Conservation (phyloP, 78 protist genomes). For the Isochrysis galbana region DNA sequence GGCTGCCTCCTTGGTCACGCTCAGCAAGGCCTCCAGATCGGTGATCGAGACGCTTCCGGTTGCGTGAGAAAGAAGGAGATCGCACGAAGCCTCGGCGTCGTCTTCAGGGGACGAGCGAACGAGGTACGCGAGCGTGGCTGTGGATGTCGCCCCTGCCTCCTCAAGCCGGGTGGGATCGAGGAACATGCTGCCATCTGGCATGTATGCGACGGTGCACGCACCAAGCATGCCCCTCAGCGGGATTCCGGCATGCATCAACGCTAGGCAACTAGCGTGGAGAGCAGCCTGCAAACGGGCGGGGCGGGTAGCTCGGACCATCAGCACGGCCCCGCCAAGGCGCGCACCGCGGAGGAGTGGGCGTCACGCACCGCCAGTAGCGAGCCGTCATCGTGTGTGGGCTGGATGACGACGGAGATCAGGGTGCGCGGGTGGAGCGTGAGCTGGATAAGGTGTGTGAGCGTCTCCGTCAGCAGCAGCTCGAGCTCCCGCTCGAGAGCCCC, state of each 20-base stretch:
- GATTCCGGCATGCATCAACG: conserved; percentile 9
- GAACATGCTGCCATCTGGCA: not conserved
- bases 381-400: conserved; percentile 4
- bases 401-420: not conserved
- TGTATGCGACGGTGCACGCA: not conserved
- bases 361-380: not conserved
- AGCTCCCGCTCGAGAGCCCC: not conserved
- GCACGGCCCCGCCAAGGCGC: too few relatives aligned
- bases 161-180: not conserved
- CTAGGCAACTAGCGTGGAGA: not conserved
- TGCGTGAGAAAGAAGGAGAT: not conserved
- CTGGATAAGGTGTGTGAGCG: not conserved
- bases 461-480: not conserved
- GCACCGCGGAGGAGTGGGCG: too few relatives aligned
- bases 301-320: too few relatives aligned
- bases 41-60: not conserved
- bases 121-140: not conserved
- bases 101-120: not conserved
- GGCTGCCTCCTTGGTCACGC: not conserved
- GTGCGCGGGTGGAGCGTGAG: not conserved
- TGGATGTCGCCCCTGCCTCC: not conserved
- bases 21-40: not conserved
- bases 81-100: not conserved
- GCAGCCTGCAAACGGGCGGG: too few relatives aligned
- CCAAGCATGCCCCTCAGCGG: not conserved